phyloP scores from a whole-genome alignment of 495 filamentous ascomycete genomes.

The Neurospora discreta region DNA sequence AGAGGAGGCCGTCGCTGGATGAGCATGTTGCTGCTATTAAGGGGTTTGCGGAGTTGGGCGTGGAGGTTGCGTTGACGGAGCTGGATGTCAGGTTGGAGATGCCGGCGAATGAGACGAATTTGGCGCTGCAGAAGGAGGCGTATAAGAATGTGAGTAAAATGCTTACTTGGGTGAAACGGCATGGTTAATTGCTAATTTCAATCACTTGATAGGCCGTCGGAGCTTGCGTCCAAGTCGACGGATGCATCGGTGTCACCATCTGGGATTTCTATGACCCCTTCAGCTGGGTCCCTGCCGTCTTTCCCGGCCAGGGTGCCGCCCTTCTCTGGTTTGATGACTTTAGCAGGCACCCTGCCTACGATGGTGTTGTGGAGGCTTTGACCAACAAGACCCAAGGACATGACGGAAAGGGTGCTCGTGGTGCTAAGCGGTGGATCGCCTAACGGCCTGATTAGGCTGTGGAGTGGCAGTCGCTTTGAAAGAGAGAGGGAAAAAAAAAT shows the following conservation, averaged over 20 bases:
- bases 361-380: conserved; percentile 20
- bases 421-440: not conserved
- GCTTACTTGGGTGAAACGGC: too few relatives aligned
- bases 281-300: conserved; percentile 49
- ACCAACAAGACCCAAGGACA: not conserved
- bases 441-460: not conserved
- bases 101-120: conserved; percentile 32
- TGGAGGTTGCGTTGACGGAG: conserved; percentile 47
- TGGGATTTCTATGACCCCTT: conserved; percentile 50
- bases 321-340: conserved; percentile 41
- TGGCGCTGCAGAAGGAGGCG: conserved; percentile 44
- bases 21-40: conserved; percentile 33
- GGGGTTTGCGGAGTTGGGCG: conserved; percentile 30
- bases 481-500: too few relatives aligned
- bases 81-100: conserved; percentile 44
- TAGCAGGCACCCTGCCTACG: conserved; percentile 46
- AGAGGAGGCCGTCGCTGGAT: conserved; percentile 30
- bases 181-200: not conserved
- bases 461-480: not conserved
- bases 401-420: not conserved
- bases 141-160: conserved; percentile 32
- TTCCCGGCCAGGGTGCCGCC: conserved; percentile 42
- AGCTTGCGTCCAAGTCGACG: conserved; percentile 45
- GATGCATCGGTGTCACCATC: conserved; percentile 57
- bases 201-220: conserved; percentile 18